Conservation (phyloP, 2,329 filamentous ascomycete species). For the Aspergillus awamori region DNA sequence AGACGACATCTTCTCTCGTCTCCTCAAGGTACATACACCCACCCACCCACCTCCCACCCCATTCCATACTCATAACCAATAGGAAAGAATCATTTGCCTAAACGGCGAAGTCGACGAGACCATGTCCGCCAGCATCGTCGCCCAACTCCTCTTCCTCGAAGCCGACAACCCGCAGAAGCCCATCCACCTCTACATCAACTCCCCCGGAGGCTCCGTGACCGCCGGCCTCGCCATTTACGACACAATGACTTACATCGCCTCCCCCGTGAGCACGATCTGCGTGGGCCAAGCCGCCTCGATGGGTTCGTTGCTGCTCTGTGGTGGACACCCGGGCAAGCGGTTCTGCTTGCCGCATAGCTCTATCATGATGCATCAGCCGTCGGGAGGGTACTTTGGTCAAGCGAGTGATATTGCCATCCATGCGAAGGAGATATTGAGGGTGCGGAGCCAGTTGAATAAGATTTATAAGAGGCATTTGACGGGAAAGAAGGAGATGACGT, state of each 20-base stretch:
- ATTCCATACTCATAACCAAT: slow-evolving; percentile 33
- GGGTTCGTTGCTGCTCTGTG: slow-evolving; percentile 85
- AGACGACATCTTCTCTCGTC: slow-evolving; percentile 82
- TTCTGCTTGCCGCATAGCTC: slow-evolving; percentile 90
- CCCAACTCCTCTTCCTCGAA: slow-evolving; percentile 96
- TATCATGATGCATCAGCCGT: slow-evolving; percentile 97
- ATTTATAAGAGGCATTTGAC: slow-evolving; percentile 90
- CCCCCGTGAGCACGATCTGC: slow-evolving; percentile 91
- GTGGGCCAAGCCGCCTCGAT: slow-evolving; percentile 93
- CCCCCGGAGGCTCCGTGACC: slow-evolving; percentile 87
- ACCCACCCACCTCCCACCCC: slow-evolving; percentile 35
- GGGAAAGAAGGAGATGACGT: slow-evolving; percentile 63
- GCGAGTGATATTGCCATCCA: slow-evolving; percentile 90
- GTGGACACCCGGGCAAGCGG: slow-evolving; percentile 80
- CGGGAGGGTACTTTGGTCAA: slow-evolving; percentile 70
- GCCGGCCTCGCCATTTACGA: slow-evolving; percentile 91
- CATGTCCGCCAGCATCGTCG: slow-evolving; percentile 89
- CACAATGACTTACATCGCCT: slow-evolving; percentile 95
- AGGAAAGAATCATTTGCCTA: slow-evolving; percentile 92
- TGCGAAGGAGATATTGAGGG: slow-evolving; percentile 90
- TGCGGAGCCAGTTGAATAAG: slow-evolving; percentile 81
- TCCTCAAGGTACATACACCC: slow-evolving; percentile 63
- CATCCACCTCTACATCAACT: slow-evolving; percentile 98
- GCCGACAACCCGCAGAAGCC: slow-evolving; percentile 93
- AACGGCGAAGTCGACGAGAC: slow-evolving; percentile 90